Evolutionary conservation across 371 early-diverging fungal genomes (phyloP).

Genomic region (Mucor sp.): DNA sequence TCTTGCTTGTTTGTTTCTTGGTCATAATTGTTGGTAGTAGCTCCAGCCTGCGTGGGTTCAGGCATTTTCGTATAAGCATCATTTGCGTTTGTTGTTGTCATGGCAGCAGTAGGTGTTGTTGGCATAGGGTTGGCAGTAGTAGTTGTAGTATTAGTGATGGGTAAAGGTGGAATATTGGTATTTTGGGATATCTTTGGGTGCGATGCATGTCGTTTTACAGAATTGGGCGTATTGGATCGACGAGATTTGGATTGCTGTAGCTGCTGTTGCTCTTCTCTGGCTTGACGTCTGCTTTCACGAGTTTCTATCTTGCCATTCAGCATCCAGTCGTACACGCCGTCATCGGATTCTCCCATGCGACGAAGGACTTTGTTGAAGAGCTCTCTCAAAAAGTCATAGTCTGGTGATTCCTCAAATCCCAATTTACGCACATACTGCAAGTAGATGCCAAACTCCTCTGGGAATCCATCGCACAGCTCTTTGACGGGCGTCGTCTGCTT

Average conservation of each 20-base stretch:
- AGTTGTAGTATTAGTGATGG: conserved; percentile 3
- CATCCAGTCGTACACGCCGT: conserved; percentile 98
- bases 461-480: conserved; percentile 93
- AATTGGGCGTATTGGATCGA: conserved; percentile 21
- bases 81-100: conserved; percentile 5
- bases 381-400: conserved; percentile 89
- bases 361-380: conserved; percentile 87
- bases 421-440: conserved; percentile 92
- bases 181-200: conserved; percentile 22
- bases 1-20: conserved; percentile 11
- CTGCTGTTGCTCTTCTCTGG: conserved; percentile 16
- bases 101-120: neutral
- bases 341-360: conserved; percentile 78
- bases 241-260: conserved; percentile 16
- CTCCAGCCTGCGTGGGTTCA: conserved; percentile 10
- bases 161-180: conserved; percentile 20
- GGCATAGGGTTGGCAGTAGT: conserved; percentile 2
- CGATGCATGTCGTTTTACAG: conserved; percentile 29
- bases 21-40: neutral
- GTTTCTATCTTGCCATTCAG: conserved; percentile 50
- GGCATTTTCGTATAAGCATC: conserved; percentile 25
- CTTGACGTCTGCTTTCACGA: conserved; percentile 30
- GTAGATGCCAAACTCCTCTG: conserved; percentile 93
- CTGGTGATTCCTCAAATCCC: conserved; percentile 97
- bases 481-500: conserved; percentile 93